These are phyloP conservation scores for Corynespora cassiicola DNA, from an alignment of 2,329 filamentous ascomycete genomes.

Conservation along the genomic window DNA sequence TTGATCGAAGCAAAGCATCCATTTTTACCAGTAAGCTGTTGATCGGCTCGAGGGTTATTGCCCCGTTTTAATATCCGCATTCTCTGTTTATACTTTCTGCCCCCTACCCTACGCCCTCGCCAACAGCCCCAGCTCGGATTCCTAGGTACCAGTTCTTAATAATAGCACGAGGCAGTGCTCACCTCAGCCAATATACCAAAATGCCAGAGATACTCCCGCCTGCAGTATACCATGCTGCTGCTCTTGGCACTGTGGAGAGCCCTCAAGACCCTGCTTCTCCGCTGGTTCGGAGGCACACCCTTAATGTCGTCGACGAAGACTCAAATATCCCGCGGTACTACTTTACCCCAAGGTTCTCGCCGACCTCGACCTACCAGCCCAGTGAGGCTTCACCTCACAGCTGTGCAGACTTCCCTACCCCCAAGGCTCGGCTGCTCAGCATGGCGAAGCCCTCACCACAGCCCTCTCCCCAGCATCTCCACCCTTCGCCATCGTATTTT, in stretches of 20 bases:
- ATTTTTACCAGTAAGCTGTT: conserved; percentile 50
- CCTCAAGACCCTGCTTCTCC: conserved; percentile 47
- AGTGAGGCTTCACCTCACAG: conserved; percentile 51
- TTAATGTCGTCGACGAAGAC: conserved; percentile 67
- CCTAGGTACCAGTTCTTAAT: conserved; percentile 39
- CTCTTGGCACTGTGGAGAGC: conserved; percentile 31
- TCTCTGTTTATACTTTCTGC: conserved; percentile 31
- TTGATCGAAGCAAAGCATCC: conserved; percentile 55
- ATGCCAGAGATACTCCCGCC: conserved; percentile 56
- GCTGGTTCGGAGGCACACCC: conserved; percentile 63
- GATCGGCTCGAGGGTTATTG: conserved; percentile 49
- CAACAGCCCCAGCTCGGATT: conserved; percentile 32
- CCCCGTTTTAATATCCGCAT: conserved; percentile 40
- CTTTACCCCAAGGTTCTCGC: conserved; percentile 45
- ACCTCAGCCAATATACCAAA: conserved; percentile 45
- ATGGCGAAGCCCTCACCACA: conserved; percentile 56
- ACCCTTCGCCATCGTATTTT: conserved; percentile 53
- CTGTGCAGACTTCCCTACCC: conserved; percentile 72
- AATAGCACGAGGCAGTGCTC: conserved; percentile 44
- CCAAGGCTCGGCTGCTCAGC: conserved; percentile 70
- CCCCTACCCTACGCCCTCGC: conserved; percentile 22
- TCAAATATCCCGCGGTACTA: conserved; percentile 41
- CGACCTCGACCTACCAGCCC: conserved; percentile 36
- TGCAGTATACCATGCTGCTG: conserved; percentile 54
- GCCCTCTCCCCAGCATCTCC: conserved; percentile 58